Evolutionary conservation across 345 rosid genomes (phyloP), one percentile per base, ranked within the genome.

Genomic region (Linum lewisii): DNA sequence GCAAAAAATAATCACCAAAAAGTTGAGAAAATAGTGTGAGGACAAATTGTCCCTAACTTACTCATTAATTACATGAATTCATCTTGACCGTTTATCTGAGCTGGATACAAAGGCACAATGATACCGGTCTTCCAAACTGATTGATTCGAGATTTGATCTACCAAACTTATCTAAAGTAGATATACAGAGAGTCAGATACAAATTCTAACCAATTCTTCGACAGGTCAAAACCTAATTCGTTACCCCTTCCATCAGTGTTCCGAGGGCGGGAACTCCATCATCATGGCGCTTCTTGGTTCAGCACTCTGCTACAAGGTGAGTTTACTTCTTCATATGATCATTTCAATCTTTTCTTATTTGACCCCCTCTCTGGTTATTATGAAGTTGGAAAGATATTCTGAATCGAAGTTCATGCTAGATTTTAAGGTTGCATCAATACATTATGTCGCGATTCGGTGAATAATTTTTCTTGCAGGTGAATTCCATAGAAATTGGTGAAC

Each of bases 291-390:
- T 54, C 29, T 11, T 54, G 24, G 26, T 4, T 54, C 57, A 22
- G 57, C 26, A 4, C 3, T 22, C 57, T 54, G 57, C 29, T 54
- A 54, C 57, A 54, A 54, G 7, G 57, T 54, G 34, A 10, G 57
- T 54, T 22, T 7, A 22, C 14, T 7, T 54, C 14, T 23, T 54
- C 16, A 20, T 22, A 21, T 10, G 26, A 23, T 42, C 14, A 54
- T 4, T 23, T 54, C 1, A 18, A 5, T 52, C 13, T 7, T 52
- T 23, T 23, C 47, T 11, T 34, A 34, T 34, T 6, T 11, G 38
- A 11, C 38, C 10, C 10, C 10, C 38, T 34, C 7, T 11, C 10
- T 6, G 10, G 38, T 34, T 5, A 34, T 34, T 34, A 5, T 34
- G 38, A 34, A 34, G n/a, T n/a, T n/a, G n/a, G n/a, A n/a, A n/a